Percentiles rank a stretch among this genome's conserved stretches.
These are phyloP conservation scores for Termitomyces sp. DNA, from an alignment of 768 basidiomycete genomes.

Conservation along the genomic window DNA sequence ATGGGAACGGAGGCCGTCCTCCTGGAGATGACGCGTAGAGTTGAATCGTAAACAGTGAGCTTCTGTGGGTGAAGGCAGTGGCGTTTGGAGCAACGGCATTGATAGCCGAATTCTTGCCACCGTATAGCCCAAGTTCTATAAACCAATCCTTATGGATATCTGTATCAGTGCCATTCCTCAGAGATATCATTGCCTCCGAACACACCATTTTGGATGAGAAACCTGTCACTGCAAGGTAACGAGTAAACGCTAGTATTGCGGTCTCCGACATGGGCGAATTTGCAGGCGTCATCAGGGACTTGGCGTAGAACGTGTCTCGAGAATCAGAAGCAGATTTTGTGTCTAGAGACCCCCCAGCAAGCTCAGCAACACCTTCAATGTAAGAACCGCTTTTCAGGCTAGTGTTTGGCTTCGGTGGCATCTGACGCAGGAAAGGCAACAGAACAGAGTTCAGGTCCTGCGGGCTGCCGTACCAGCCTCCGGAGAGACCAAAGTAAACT, in stretches of 20 bases:
- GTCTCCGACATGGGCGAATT: slow-evolving; percentile 28
- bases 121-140: slow-evolving; percentile 42
- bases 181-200: neutral
- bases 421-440: slow-evolving; percentile 16
- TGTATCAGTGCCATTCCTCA: neutral
- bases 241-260: slow-evolving; percentile 30
- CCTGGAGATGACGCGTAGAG: slow-evolving; percentile 44
- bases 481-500: slow-evolving; percentile 30
- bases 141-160: slow-evolving; percentile 29
- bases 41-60: slow-evolving; percentile 46
- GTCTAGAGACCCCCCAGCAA: slow-evolving; percentile 22
- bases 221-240: slow-evolving; percentile 35
- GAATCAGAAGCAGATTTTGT: slow-evolving; percentile 22
- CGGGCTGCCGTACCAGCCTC: slow-evolving; percentile 23
- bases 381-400: slow-evolving; percentile 19
- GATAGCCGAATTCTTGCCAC: slow-evolving; percentile 45
- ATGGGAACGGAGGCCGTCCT: slow-evolving; percentile 40
- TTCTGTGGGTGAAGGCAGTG: slow-evolving; percentile 47
- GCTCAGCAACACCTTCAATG: slow-evolving; percentile 13
- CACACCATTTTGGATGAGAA: slow-evolving; percentile 29
- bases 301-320: slow-evolving; percentile 34
- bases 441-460: slow-evolving; percentile 13
- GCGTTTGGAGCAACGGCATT: slow-evolving; percentile 36
- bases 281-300: slow-evolving; percentile 32
- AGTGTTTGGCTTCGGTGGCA: slow-evolving; percentile 11